phyloP scores from a whole-genome alignment of 768 basidiomycete genomes.

The Trametes maxima region DNA sequence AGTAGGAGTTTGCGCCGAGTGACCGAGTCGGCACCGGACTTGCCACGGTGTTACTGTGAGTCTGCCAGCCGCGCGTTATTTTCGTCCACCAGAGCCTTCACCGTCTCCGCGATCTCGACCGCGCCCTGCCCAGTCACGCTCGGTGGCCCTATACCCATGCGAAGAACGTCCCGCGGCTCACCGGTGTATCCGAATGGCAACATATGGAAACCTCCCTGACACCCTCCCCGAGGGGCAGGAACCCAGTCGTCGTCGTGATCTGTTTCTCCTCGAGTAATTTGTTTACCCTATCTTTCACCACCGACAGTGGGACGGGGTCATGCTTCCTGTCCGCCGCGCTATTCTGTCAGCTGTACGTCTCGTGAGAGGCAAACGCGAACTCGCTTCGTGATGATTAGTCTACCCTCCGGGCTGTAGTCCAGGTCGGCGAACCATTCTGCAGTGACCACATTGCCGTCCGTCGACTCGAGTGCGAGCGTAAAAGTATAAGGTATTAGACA shows the following conservation, averaged over 20 bases:
- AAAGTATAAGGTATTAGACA: not conserved
- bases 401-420: conserved; percentile 60
- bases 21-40: not conserved
- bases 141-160: not conserved
- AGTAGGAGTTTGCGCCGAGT: not conserved
- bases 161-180: conserved; percentile 26
- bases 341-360: not conserved
- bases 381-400: conserved; percentile 61
- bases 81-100: conserved; percentile 58
- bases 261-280: conserved; percentile 44
- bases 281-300: conserved; percentile 48
- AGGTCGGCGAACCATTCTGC: conserved; percentile 74
- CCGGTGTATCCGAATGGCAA: conserved; percentile 66
- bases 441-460: conserved; percentile 24
- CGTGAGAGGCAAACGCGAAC: not conserved
- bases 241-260: conserved; percentile 51
- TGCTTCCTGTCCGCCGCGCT: conserved; percentile 46
- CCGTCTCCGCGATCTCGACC: conserved; percentile 51
- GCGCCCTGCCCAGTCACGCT: conserved; percentile 43
- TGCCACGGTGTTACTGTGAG: not conserved
- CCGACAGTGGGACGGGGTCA: conserved; percentile 45
- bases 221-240: conserved; percentile 46
- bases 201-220: conserved; percentile 60
- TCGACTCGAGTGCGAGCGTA: not conserved
- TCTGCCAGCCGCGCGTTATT: conserved; percentile 39